Base-by-base conservation (phyloP, 2,329 filamentous ascomycete genomes). In the Aspergillus ochraceoroseus region DNA sequence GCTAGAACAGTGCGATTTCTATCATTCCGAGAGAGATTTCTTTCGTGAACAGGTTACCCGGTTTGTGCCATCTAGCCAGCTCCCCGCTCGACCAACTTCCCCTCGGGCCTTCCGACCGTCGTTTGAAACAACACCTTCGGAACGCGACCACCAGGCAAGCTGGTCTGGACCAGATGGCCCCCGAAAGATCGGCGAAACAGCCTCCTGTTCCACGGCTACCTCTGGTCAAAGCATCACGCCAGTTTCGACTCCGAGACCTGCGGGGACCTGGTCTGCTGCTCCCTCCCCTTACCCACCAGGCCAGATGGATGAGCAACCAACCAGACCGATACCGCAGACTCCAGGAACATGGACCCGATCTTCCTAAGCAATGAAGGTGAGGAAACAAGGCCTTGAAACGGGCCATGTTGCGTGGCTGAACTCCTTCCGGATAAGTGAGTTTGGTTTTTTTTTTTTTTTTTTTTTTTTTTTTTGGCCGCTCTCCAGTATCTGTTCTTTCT, bases 1-100 rank as follows among this genome's bases (percentile, higher is more conserved):
- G 12, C 37, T 51, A 1, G 57, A 63, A 36, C 61, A 66, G 42
- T 49, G 62, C 30, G 64, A 68, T 12, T 59, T 62, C 42, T 69
- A 69, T 41, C 63, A 57, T 12, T 54, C 57, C 1, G 66, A 69
- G 36, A 56, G 65, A 22, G 58, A 69, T 41, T 67, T 62, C 46
- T 68, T 61, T 45, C 61, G 64, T 7, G 64, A 67, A 5, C 43
- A 58, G 6, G 41, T 59, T 15, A 44, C 51, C 34, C 58, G 58
- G 15, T 46, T 57, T 14, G 41, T 54, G 7, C 52, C 58, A 13
- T 14, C 52, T 7, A 50, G 44, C 18, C 50, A 62, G 41, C 37
- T 63, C 7, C 54, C 59, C 9, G 38, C 59, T 11, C 52, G 63
- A 22, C 61, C 62, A 0, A 25, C 56, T 3, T 63, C 63, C 2